Conservation (phyloP, 495 filamentous ascomycete genomes). For the Xylaria curta region DNA sequence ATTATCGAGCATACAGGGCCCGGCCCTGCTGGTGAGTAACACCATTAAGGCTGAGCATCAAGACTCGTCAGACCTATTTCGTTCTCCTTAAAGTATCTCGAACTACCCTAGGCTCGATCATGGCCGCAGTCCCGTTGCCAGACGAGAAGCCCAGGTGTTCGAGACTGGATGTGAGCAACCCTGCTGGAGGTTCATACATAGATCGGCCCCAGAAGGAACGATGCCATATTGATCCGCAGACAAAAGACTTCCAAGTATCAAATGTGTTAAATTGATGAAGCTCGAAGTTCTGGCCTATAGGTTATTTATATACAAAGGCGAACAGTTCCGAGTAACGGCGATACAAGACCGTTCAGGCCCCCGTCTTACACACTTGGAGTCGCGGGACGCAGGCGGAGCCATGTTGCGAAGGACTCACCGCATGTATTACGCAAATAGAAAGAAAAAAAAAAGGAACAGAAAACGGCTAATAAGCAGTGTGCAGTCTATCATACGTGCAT, state of each 20-base stretch:
- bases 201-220: constrained; percentile 1
- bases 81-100: constrained; percentile 5
- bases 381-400: not conserved
- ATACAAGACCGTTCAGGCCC: too few species aligned
- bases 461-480: not conserved
- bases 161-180: not conserved
- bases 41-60: not conserved
- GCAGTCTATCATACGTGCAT: not conserved
- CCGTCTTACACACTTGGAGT: not conserved
- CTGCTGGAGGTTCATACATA: constrained; percentile 1
- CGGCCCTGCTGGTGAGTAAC: not conserved
- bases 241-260: not conserved
- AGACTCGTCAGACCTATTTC: not conserved
- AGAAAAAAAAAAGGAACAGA: not conserved
- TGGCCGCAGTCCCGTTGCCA: constrained; percentile 32
- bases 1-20: not conserved
- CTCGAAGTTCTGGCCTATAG: not conserved
- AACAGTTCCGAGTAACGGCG: not conserved
- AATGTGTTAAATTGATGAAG: not conserved
- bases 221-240: not conserved
- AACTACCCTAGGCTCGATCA: constrained; percentile 40
- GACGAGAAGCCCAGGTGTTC: not conserved
- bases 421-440: not conserved
- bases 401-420: not conserved
- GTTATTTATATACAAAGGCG: not conserved